Base-by-base conservation (phyloP, 2,329 filamentous ascomycete species). In the Cadophora gregata region DNA sequence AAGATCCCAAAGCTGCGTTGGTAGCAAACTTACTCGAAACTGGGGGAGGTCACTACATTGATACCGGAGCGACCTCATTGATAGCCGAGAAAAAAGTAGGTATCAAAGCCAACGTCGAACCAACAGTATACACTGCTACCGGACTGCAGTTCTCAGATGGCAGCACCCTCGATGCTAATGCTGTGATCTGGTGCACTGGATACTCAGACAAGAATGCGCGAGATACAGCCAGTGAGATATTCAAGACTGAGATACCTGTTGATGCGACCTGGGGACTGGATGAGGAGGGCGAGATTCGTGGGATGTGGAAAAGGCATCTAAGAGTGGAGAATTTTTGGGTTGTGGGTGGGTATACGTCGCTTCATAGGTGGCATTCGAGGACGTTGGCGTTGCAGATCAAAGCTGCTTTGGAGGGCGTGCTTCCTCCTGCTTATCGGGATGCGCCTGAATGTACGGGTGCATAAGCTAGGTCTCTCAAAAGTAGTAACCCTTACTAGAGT, bases 311-410 rank as follows among this genome's bases (percentile, higher is more conserved):
- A 21, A 77, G 80, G 12, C 79, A 78, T 19, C 81, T 78, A 55
- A 80, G 81, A 1, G 80, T 82, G 59, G 79, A 80, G 79, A 42
- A 80, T 0, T 82, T 84, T 67, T 84, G 81, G 81, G 83, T 79
- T 69, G 81, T 83, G 75, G 81, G 81, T 4, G 82, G 83, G 38
- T 83, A 81, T 68, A 73, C 84, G 42, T 80, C 80, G 0, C 73
- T 83, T 45, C 81, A 80, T 60, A 77, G 82, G 9, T 78, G 80
- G 36, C 83, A 79, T 65, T 83, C 81, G 6, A 79, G 78, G 64
- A 75, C 81, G 59, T 66, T 84, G 66, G 82, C 82, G 3, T 70
- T 84, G 67, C 82, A 83, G 69, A 84, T 84, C 63, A 82, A 81
- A 67, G 81, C 38, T 4, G 25, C 51, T 19, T 24, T 76, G 79